Percentiles rank a stretch among this genome's conserved stretches.
phyloP scores from a whole-genome alignment of 257 asterid species.

The Solanum bukasovii region DNA sequence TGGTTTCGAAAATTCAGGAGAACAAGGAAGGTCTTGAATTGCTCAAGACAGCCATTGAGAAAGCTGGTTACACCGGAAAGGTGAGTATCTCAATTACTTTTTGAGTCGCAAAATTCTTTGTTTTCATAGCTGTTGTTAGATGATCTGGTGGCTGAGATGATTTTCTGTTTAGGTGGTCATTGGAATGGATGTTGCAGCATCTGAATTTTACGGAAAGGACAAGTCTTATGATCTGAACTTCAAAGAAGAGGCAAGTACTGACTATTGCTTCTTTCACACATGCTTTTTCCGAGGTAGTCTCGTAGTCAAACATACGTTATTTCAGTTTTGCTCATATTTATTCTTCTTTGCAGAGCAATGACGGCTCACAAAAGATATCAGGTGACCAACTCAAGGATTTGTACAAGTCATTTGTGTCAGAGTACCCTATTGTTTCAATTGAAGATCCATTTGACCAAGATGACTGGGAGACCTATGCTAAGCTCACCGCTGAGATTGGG shows the following conservation, averaged over 20 bases:
- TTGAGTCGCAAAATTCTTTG: not conserved
- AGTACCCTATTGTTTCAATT: conserved; percentile 88
- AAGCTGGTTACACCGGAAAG: conserved; percentile 87
- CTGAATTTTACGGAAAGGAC: conserved; percentile 77
- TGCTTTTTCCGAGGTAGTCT: not conserved
- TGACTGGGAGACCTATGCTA: conserved; percentile 86
- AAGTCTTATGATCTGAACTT: conserved; percentile 88
- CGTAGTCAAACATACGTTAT: not conserved
- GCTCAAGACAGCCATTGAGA: conserved; percentile 90
- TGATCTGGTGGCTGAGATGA: not conserved
- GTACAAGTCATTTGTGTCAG: conserved; percentile 73
- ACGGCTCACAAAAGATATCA: conserved; percentile 72
- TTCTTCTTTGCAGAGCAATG: conserved; percentile 46
- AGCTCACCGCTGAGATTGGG: conserved; percentile 70
- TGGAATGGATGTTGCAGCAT: conserved; percentile 99
- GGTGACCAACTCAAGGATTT: conserved; percentile 91
- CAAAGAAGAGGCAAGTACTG: conserved; percentile 70
- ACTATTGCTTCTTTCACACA: not conserved
- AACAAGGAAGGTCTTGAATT: conserved; percentile 98
- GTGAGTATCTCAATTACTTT: conserved; percentile 22
- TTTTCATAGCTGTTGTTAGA: not conserved
- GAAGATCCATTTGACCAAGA: conserved; percentile 99
- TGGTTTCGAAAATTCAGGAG: conserved; percentile 42
- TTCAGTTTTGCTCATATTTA: not conserved
- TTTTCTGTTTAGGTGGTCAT: conserved; percentile 58